These are phyloP conservation scores for Hapsidospora chrysogenum DNA, from an alignment of 495 filamentous ascomycete species.

Conservation along the genomic window DNA sequence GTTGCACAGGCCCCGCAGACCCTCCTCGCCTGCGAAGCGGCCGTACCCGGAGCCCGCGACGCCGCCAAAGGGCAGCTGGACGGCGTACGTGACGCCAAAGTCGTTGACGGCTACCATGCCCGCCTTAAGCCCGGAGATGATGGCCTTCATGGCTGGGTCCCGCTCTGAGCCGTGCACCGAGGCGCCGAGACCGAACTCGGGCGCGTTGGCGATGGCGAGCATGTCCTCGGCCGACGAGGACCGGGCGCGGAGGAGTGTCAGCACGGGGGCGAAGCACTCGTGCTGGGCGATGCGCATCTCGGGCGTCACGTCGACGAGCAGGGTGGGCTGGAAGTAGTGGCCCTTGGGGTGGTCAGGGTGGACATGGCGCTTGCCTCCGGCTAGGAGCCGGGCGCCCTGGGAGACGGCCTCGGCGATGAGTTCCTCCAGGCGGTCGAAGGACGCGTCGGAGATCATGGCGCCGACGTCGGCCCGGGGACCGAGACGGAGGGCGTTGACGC, in stretches of 20 bases:
- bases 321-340: constrained; percentile 82
- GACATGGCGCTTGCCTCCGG: constrained; percentile 52
- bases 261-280: constrained; percentile 87
- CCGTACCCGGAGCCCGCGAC: constrained; percentile 79
- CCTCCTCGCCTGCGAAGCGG: constrained; percentile 82
- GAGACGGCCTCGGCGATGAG: constrained; percentile 62
- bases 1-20: constrained; percentile 70
- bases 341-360: constrained; percentile 60
- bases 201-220: constrained; percentile 58
- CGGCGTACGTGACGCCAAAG: constrained; percentile 81
- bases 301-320: constrained; percentile 68
- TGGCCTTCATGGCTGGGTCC: constrained; percentile 21
- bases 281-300: constrained; percentile 73
- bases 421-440: constrained; percentile 50
- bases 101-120: constrained; percentile 94
- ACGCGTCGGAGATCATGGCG: constrained; percentile 66
- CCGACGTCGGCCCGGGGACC: constrained; percentile 59
- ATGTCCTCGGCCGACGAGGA: constrained; percentile 34
- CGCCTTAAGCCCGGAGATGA: constrained; percentile 51
- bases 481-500: constrained; percentile 54
- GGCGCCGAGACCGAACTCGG: constrained; percentile 60
- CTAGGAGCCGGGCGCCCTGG: constrained; percentile 63
- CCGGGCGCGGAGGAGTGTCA: constrained; percentile 59
- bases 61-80: constrained; percentile 87
- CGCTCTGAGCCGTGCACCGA: constrained; percentile 59